A percentile compares a stretch with the other conserved stretches of the same genome.
Conservation (phyloP, 352 stramenopile species). For the Phytopythium kandeliae region DNA sequence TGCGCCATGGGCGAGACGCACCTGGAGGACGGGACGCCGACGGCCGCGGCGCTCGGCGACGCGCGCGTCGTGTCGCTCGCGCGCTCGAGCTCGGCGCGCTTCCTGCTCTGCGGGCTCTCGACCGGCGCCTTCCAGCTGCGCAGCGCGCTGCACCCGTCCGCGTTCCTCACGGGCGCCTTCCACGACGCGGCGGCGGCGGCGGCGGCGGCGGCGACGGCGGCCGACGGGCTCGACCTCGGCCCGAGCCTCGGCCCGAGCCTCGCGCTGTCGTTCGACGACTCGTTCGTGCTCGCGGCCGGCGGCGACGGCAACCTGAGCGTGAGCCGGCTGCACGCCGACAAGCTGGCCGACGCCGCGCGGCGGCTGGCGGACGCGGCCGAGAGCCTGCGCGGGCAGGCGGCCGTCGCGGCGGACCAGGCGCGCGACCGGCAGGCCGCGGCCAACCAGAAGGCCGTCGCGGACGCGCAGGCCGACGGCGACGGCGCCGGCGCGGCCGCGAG, state of each 20-base stretch:
- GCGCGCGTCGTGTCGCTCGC: conserved; percentile 32
- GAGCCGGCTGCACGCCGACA: conserved; percentile 50
- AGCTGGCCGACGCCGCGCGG: conserved; percentile 35
- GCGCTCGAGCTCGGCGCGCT: conserved; percentile 46
- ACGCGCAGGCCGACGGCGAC: conserved; percentile 34
- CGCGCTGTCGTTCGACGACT: conserved; percentile 81
- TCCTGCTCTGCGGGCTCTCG: conserved; percentile 66
- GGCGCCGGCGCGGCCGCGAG: neutral
- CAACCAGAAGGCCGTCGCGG: conserved; percentile 38
- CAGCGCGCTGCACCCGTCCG: conserved; percentile 30
- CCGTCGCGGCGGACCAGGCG: conserved; percentile 46
- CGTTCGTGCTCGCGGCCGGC: conserved; percentile 64
- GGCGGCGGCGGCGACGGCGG: too few species aligned
- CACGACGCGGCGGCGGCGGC: conserved; percentile 63
- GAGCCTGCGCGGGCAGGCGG: conserved; percentile 35
- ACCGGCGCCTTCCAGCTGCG: conserved; percentile 85
- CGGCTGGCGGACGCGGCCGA: conserved; percentile 30
- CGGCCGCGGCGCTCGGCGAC: conserved; percentile 19
- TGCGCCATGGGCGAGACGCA: conserved; percentile 14
- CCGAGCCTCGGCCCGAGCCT: conserved; percentile 25
- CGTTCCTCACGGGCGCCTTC: conserved; percentile 71
- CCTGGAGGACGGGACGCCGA: conserved; percentile 5
- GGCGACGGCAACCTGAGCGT: conserved; percentile 76
- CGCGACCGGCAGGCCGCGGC: conserved; percentile 44
- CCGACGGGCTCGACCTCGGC: too few species aligned